phyloP scores from a whole-genome alignment of 257 asterid species.

The Verbascum thapsus region DNA sequence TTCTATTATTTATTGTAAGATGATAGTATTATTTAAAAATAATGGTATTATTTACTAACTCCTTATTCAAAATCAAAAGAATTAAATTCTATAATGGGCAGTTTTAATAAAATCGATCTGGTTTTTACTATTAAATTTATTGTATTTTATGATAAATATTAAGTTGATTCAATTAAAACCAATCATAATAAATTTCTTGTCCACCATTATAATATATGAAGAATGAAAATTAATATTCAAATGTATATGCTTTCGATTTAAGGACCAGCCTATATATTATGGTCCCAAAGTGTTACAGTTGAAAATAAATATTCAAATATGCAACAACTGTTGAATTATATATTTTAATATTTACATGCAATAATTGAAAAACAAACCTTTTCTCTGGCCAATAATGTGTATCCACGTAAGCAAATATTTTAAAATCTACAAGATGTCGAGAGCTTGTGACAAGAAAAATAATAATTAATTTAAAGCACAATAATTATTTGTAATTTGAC shows the following conservation, averaged over 20 bases:
- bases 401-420: constrained; percentile 22
- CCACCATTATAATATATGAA: constrained; percentile 25
- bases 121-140: no score
- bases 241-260: constrained; percentile 9
- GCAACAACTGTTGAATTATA: constrained; percentile 15
- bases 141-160: no score
- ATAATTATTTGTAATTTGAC: constrained; percentile 11
- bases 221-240: constrained; percentile 22
- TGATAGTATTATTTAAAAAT: constrained; percentile 1
- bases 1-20: constrained; percentile 16
- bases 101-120: no score
- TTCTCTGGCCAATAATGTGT: constrained; percentile 31
- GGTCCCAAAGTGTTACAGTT: constrained; percentile 43
- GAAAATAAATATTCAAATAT: constrained; percentile 28
- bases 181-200: constrained; percentile 23
- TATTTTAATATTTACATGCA: constrained; percentile 30
- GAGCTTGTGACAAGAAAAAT: constrained; percentile 31
- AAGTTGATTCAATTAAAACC: no score
- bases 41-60: no score
- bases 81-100: constrained; percentile 33
- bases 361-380: constrained; percentile 42
- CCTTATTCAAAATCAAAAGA: background rate
- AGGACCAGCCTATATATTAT: constrained; percentile 36
- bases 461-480: constrained; percentile 15
- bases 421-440: constrained; percentile 18